These are phyloP conservation scores for Dioscorea zingiberensis DNA, from an alignment of 106 monocot genomes.

Conservation along the genomic window DNA sequence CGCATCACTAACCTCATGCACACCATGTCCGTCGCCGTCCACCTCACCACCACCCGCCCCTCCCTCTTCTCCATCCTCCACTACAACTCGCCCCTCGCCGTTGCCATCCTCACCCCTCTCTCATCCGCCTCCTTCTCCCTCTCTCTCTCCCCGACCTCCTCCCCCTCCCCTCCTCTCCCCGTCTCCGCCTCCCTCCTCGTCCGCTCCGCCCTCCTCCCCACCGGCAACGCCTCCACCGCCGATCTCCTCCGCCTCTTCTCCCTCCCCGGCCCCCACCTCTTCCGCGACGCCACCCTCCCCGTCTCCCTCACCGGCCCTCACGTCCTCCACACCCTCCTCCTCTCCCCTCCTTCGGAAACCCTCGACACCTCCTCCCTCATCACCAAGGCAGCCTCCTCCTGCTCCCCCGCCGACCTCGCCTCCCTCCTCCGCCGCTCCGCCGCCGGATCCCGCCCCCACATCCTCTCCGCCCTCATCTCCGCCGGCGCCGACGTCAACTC, in stretches of 20 bases:
- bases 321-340: slow-evolving; percentile 5
- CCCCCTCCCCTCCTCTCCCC: too few species aligned
- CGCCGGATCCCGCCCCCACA: neutral
- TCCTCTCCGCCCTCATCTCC: slow-evolving; percentile 16
- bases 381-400: slow-evolving; percentile 11
- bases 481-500: slow-evolving; percentile 25
- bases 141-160: too few species aligned
- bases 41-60: slow-evolving; percentile 14
- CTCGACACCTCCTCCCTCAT: slow-evolving; percentile 7
- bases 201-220: slow-evolving; percentile 15
- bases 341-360: neutral
- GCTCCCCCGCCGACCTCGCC: slow-evolving; percentile 8
- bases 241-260: slow-evolving; percentile 9
- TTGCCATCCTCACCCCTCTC: neutral
- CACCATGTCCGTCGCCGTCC: slow-evolving; percentile 26
- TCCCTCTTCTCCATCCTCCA: neutral
- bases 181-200: slow-evolving; percentile 5
- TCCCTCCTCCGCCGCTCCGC: slow-evolving; percentile 16
- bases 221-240: slow-evolving; percentile 9
- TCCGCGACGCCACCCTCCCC: slow-evolving; percentile 16
- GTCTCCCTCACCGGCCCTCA: slow-evolving; percentile 12
- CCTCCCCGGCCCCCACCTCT: slow-evolving; percentile 10
- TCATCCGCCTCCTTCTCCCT: neutral
- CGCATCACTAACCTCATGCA: slow-evolving; percentile 21
- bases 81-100: neutral